These are phyloP conservation scores for Aspergillus udagawae DNA, from an alignment of 2,329 filamentous ascomycete species.

Conservation along the genomic window DNA sequence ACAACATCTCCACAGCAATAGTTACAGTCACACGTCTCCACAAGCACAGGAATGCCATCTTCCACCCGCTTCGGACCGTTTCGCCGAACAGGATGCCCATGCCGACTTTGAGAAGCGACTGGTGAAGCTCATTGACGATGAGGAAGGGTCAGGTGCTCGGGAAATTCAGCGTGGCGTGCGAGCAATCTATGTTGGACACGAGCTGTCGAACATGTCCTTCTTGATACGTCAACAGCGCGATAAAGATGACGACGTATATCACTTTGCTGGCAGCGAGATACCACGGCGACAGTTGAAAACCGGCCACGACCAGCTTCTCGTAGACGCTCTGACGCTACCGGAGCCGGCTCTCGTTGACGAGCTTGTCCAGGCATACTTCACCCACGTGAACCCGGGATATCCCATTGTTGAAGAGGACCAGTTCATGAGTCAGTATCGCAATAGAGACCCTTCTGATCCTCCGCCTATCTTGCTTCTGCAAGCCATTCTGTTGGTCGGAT, in stretches of 20 bases:
- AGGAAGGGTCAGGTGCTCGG: slow-evolving; percentile 42
- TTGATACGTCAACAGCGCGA: slow-evolving; percentile 49
- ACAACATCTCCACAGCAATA: slow-evolving; percentile 1
- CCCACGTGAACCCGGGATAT: slow-evolving; percentile 49
- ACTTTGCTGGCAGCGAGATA: slow-evolving; percentile 44
- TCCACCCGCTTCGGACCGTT: slow-evolving; percentile 23
- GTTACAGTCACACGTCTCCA: not conserved
- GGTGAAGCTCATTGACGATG: slow-evolving; percentile 49
- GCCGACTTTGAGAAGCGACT: slow-evolving; percentile 45
- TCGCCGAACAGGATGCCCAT: slow-evolving; percentile 38
- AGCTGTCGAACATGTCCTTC: slow-evolving; percentile 55
- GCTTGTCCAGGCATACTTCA: slow-evolving; percentile 50
- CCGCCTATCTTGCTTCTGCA: slow-evolving; percentile 50
- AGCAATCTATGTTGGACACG: slow-evolving; percentile 53
- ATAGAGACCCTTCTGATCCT: slow-evolving; percentile 42
- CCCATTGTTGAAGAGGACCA: slow-evolving; percentile 51
- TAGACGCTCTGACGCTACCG: slow-evolving; percentile 49
- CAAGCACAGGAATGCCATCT: slow-evolving; percentile 21
- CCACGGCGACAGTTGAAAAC: slow-evolving; percentile 40
- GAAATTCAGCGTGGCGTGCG: slow-evolving; percentile 48
- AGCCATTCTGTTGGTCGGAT: slow-evolving; percentile 49
- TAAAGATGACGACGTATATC: slow-evolving; percentile 39
- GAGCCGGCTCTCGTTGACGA: slow-evolving; percentile 47
- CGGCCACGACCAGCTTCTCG: slow-evolving; percentile 43
- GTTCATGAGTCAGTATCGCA: slow-evolving; percentile 50